Percentiles rank a stretch among this genome's conserved stretches.
Evolutionary conservation across 345 rosid genomes (phyloP).

Genomic region (Gossypium anomalum): DNA sequence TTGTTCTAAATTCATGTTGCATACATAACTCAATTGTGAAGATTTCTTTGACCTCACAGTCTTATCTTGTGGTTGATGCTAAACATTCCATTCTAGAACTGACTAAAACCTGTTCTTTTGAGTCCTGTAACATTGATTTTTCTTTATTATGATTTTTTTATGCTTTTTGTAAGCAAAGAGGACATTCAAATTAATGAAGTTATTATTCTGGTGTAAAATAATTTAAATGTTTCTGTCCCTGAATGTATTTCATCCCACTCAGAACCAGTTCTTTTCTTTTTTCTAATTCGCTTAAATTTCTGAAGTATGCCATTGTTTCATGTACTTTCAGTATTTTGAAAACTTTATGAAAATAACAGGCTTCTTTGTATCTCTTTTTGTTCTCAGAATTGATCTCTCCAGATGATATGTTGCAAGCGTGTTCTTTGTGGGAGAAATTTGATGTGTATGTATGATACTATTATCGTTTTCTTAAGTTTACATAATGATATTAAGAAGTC

Average conservation of each 20-base stretch:
- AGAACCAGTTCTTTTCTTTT: background rate
- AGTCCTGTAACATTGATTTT: background rate
- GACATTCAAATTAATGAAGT: background rate
- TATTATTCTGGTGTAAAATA: background rate
- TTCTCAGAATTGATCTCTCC: constrained; percentile 84
- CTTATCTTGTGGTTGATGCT: background rate
- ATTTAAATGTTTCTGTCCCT: background rate
- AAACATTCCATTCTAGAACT: background rate
- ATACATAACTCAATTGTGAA: constrained; percentile 7
- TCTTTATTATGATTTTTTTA: background rate
- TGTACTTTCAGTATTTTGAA: background rate
- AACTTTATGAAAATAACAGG: background rate
- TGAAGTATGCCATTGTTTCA: background rate
- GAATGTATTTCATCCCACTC: background rate
- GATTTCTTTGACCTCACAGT: background rate
- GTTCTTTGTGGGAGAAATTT: constrained; percentile 92
- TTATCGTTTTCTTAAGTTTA: background rate
- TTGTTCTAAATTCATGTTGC: background rate
- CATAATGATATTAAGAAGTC: background rate
- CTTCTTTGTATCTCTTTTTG: constrained; percentile 14
- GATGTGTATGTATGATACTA: constrained; percentile 66
- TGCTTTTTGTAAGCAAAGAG: background rate
- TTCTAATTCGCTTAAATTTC: background rate
- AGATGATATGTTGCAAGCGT: constrained; percentile 88
- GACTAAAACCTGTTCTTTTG: background rate